Evolutionary conservation across 352 stramenopile species (phyloP).

Genomic region (Aphanomyces euteiches): DNA sequence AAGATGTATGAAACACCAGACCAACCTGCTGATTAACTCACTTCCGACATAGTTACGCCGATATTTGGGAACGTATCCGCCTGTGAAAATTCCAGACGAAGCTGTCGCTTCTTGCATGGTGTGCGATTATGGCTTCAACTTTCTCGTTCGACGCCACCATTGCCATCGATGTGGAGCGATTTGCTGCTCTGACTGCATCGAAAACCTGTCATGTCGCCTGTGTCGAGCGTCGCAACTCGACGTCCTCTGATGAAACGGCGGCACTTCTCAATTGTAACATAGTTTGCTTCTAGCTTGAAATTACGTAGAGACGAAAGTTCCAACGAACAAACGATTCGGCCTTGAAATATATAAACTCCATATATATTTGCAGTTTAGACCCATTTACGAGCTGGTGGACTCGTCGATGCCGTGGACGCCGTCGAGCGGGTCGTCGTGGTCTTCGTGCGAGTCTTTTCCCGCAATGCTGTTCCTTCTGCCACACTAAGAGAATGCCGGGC

Average conservation of each 20-base stretch:
- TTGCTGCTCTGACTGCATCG: conserved; percentile 65
- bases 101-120: conserved; percentile 66
- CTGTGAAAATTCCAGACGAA: conserved; percentile 58
- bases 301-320: no score
- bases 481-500: conserved; percentile 32
- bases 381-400: conserved; percentile 26
- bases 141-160: conserved; percentile 70
- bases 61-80: conserved; percentile 43
- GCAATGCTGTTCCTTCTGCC: conserved; percentile 27
- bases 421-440: conserved; percentile 25
- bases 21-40: neutral
- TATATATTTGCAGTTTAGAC: neutral
- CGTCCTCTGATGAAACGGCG: neutral
- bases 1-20: conserved; percentile 35
- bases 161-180: conserved; percentile 69
- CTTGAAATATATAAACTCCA: no score
- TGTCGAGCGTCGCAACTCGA: neutral
- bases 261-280: no score
- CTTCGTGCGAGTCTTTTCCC: conserved; percentile 32
- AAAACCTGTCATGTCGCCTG: neutral
- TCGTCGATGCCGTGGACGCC: conserved; percentile 3
- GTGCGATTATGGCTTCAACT: conserved; percentile 61
- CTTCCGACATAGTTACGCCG: conserved; percentile 16
- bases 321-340: no score
- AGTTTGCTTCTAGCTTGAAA: no score